These are phyloP conservation scores for Ambrosiella xylebori DNA, from an alignment of 2,329 filamentous ascomycete species.

Conservation along the genomic window DNA sequence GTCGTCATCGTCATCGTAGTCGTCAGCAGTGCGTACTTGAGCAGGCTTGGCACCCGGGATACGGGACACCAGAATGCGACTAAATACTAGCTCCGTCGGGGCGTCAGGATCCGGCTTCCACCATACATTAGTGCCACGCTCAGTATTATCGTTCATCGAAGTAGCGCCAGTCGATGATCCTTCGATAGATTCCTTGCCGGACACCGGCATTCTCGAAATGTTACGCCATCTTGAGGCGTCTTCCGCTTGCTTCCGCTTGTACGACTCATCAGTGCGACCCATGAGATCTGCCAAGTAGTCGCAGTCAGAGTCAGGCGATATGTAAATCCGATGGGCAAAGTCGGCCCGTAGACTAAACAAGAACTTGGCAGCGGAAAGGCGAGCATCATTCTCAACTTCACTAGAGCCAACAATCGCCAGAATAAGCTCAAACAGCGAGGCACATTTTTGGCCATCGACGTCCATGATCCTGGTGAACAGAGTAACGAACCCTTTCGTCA, in stretches of 20 bases:
- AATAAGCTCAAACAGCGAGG: constrained; percentile 43
- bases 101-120: constrained; percentile 38
- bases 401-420: constrained; percentile 44
- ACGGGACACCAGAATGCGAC: constrained; percentile 33
- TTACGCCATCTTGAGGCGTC: constrained; percentile 19
- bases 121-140: constrained; percentile 29
- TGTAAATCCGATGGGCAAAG: constrained; percentile 57
- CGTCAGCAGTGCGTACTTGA: constrained; percentile 11
- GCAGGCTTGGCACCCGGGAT: constrained; percentile 14
- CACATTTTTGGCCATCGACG: constrained; percentile 45
- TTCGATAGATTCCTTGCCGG: constrained; percentile 23
- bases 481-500: constrained; percentile 51
- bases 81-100: constrained; percentile 33
- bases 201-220: constrained; percentile 32
- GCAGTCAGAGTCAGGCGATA: constrained; percentile 54
- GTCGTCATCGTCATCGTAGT: constrained; percentile 10
- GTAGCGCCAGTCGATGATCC: not conserved
- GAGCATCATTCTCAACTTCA: constrained; percentile 47
- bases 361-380: constrained; percentile 57
- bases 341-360: constrained; percentile 73
- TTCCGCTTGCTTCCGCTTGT: constrained; percentile 33
- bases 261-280: constrained; percentile 42
- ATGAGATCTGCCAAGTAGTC: constrained; percentile 55
- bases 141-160: not conserved
- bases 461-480: constrained; percentile 64